Base-by-base conservation (phyloP, 441 rosid genomes). In the Hura crepitans region DNA sequence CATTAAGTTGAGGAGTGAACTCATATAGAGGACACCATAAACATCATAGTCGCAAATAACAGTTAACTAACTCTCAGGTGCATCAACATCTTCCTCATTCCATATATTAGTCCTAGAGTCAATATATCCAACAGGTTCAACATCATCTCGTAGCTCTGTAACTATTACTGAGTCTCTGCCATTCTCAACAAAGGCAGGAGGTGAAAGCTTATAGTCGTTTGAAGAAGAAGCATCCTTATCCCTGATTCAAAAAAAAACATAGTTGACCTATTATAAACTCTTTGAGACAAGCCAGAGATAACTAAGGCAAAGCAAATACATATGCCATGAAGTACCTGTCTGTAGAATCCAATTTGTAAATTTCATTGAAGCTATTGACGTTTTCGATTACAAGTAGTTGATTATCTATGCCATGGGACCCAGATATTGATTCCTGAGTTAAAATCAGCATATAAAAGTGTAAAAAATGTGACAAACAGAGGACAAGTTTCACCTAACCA, bases 61-160 rank as follows among this genome's bases (percentile, higher is more conserved):
- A 66, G 69, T 55, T 64, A 35, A 80, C 88, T 79, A 74, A 95
- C 97, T 81, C 78, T 84, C 84, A 13, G 96, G 97, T 30, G 97
- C 89, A 49, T 86, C 92, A 62, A 61, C 66, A 73, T 84, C 80
- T 70, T 86, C 94, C 71, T 81, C 82, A 73, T 80, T 84, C 94
- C 88, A 87, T 60, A 76, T 70, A 68, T 60, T 72, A 33, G 82
- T 65, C 69, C 66, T 75, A 70, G 87, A 54, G 13, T 49, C 74
- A 23, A 68, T 59, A 76, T 53, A 71, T 65, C 66, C 70, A 80
- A 63, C 79, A 46, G 74, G 78, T 64, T 68, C 82, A 51, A 70
- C 74, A 65, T 74, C 79, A 54, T 74, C 80, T 64, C 76, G 73
- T 39, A 69, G 18, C 66, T 74, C 79, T 62, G 66, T 55, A 59